Percentiles rank a stretch among this genome's conserved stretches.
Conservation (phyloP, 108 stramenopile species). For the Skeletonema costatum region DNA sequence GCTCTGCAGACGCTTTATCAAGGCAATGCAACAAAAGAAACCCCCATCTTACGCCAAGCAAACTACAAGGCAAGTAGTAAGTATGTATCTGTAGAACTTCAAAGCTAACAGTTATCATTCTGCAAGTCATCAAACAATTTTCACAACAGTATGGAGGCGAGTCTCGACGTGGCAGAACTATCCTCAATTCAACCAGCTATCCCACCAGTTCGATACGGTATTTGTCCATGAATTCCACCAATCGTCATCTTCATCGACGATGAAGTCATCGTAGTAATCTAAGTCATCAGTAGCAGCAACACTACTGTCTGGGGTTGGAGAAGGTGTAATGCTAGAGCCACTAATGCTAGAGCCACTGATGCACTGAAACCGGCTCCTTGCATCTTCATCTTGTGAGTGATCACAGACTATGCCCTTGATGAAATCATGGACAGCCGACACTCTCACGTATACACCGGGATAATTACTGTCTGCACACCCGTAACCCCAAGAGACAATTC, state of each 20-base stretch:
- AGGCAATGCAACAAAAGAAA: too few relatives aligned
- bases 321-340: too few relatives aligned
- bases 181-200: not conserved
- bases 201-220: not conserved
- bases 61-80: not conserved
- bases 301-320: not conserved
- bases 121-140: not conserved
- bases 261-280: too few relatives aligned
- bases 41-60: too few relatives aligned
- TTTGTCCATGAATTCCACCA: not conserved
- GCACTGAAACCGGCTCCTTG: not conserved
- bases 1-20: too few relatives aligned
- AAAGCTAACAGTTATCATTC: not conserved
- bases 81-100: not conserved
- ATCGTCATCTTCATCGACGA: not conserved
- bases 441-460: conserved; percentile 30
- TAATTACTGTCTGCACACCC: conserved; percentile 17
- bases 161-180: not conserved
- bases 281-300: not conserved
- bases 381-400: not conserved
- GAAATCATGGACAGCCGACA: conserved; percentile 20
- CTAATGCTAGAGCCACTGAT: not conserved
- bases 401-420: conserved; percentile 13
- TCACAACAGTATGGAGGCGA: not conserved
- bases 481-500: conserved; percentile 18